These are phyloP conservation scores for Pseudogymnoascus sp. DNA, from an alignment of 2,329 filamentous ascomycete species.

Conservation along the genomic window DNA sequence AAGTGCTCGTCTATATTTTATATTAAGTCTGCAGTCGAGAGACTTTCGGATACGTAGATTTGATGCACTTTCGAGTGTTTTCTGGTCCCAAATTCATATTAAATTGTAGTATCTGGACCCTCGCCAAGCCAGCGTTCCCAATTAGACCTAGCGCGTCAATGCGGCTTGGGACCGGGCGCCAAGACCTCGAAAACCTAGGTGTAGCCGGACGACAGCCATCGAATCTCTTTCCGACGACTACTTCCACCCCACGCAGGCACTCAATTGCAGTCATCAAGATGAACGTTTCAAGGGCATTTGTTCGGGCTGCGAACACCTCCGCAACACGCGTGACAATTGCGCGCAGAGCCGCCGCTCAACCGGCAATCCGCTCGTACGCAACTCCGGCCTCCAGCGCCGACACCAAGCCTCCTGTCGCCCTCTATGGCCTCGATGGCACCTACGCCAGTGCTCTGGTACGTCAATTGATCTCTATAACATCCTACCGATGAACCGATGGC, in stretches of 20 bases:
- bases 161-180: slow-evolving; percentile 7
- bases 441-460: slow-evolving; percentile 98
- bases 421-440: slow-evolving; percentile 95
- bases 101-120: not conserved
- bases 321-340: slow-evolving; percentile 23
- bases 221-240: slow-evolving; percentile 11
- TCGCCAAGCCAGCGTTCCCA: not conserved
- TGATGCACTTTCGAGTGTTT: not conserved
- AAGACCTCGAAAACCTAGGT: slow-evolving; percentile 15
- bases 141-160: not conserved
- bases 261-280: slow-evolving; percentile 28
- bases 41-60: no score
- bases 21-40: not conserved
- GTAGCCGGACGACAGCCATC: slow-evolving; percentile 13
- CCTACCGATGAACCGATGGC: not conserved
- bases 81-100: not conserved
- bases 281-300: slow-evolving; percentile 27
- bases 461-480: slow-evolving; percentile 17
- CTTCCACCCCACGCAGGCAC: slow-evolving; percentile 16
- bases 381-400: slow-evolving; percentile 49
- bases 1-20: not conserved
- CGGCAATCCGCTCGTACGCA: slow-evolving; percentile 69
- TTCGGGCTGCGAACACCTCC: slow-evolving; percentile 26
- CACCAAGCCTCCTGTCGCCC: slow-evolving; percentile 75
- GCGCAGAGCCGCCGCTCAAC: slow-evolving; percentile 44